phyloP scores from a whole-genome alignment of 768 basidiomycete genomes.

The Serendipita sp. region DNA sequence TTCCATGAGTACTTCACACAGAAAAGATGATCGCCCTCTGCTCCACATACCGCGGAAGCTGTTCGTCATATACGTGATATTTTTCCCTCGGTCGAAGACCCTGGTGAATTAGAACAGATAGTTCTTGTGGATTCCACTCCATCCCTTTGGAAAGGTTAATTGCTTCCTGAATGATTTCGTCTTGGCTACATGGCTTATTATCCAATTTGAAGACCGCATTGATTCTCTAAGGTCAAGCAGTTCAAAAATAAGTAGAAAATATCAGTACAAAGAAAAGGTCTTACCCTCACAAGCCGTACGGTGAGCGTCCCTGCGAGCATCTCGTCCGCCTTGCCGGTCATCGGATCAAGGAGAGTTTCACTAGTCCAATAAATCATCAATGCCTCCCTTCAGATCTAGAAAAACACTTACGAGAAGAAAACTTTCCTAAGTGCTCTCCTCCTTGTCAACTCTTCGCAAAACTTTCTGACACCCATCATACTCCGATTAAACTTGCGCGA shows the following conservation, averaged over 20 bases:
- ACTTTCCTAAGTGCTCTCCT: not conserved
- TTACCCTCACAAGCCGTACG: not conserved
- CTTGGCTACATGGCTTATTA: not conserved
- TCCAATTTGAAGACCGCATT: not conserved
- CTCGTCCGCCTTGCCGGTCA: not conserved
- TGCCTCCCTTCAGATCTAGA: not conserved
- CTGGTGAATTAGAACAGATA: not conserved
- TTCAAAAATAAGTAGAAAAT: not conserved
- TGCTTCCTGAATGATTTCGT: not conserved
- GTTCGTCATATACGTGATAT: not conserved
- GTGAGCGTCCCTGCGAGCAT: not conserved
- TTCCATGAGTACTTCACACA: not conserved
- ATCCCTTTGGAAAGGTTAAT: not conserved
- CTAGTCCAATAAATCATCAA: not conserved
- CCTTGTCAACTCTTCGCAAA: slow-evolving; percentile 1
- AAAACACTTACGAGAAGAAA: not conserved
- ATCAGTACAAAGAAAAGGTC: not conserved
- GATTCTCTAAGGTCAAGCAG: not conserved
- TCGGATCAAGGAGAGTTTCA: not conserved
- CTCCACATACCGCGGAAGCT: not conserved
- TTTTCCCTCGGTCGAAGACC: not conserved
- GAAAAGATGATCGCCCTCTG: not conserved
- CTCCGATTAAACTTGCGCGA: not conserved
- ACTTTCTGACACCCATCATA: slow-evolving; percentile 4
- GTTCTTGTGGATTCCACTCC: not conserved